A percentile compares a stretch with the other conserved stretches of the same genome.
phyloP scores from a whole-genome alignment of 2,329 filamentous ascomycete species.

The Talaromyces verruculosus region DNA sequence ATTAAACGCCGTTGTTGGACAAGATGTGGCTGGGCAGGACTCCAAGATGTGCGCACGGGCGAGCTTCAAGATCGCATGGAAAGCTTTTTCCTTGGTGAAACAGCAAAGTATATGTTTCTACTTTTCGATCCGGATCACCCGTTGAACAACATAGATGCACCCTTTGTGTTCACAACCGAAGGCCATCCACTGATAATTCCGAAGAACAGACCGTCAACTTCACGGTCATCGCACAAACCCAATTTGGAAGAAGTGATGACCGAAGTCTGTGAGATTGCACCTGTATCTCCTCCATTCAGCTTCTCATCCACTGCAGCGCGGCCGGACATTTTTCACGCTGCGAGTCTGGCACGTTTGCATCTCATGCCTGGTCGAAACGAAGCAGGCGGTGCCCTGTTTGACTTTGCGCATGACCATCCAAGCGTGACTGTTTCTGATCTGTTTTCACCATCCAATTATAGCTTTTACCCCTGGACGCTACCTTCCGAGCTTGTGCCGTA shows the following conservation, averaged over 20 bases:
- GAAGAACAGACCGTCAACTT: slow-evolving; percentile 36
- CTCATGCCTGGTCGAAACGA: slow-evolving; percentile 63
- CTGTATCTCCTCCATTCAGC: slow-evolving; percentile 61
- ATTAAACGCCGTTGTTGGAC: slow-evolving; percentile 87
- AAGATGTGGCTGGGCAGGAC: slow-evolving; percentile 86
- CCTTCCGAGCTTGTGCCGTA: slow-evolving; percentile 70
- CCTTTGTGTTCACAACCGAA: slow-evolving; percentile 94
- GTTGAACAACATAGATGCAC: slow-evolving; percentile 79
- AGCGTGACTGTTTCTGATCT: slow-evolving; percentile 57
- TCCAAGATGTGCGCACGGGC: slow-evolving; percentile 77
- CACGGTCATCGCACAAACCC: slow-evolving; percentile 21
- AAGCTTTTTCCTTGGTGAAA: slow-evolving; percentile 97
- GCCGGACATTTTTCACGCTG: slow-evolving; percentile 82
- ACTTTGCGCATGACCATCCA: slow-evolving; percentile 56
- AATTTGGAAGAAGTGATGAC: slow-evolving; percentile 27
- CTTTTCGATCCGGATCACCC: slow-evolving; percentile 85
- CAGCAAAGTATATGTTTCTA: slow-evolving; percentile 91
- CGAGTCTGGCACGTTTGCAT: slow-evolving; percentile 78
- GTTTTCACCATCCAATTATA: slow-evolving; percentile 70
- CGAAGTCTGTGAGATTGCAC: slow-evolving; percentile 66
- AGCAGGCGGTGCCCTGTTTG: slow-evolving; percentile 57
- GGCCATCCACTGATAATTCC: slow-evolving; percentile 91
- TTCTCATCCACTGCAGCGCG: slow-evolving; percentile 78
- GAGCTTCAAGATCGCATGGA: slow-evolving; percentile 95
- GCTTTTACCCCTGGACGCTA: slow-evolving; percentile 90